Base-by-base conservation (phyloP, 2,329 filamentous ascomycete genomes). In the Penicillium digitatum region DNA sequence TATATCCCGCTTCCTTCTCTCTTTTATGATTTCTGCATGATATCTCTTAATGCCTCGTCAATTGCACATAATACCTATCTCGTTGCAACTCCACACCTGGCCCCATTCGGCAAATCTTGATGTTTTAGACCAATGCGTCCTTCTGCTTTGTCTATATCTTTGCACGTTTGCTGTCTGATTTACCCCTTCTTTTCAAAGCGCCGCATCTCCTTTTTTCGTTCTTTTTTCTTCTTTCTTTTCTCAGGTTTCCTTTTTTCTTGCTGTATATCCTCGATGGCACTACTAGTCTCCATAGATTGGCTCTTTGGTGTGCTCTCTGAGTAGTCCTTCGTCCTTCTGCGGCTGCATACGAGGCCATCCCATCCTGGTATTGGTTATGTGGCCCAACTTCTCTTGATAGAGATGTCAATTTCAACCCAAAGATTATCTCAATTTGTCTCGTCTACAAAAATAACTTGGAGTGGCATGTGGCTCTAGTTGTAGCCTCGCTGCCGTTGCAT, bases 41-140 rank as follows among this genome's bases (percentile, higher is more conserved):
- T 37, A 42, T 57, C 35, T 54, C 39, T 48, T 56, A 48, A 49
- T 34, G 37, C 43, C 46, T 45, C 46, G 40, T 43, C 55, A 45
- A 52, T 56, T 63, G 64, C 62, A 64, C 61, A 65, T 65, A 65
- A 64, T 64, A 60, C 52, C 54, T 56, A 54, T 34, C 18, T 42
- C 50, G 38, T 55, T 59, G 51, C 56, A 56, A 51, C 55, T 49
- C 40, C 38, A 48, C 55, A 39, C 45, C 49, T 43, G 52, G 46
- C 49, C 27, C 43, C 29, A 35, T 52, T 48, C 14, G 34, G 37
- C 54, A 49, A 45, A 54, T 54, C 60, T 63, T 63, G 60, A 64
- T 60, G 56, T 47, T 46, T 45, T 45, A 32, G 27, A 22, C 26
- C 35, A 29, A 29, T 34, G 35, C 44, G 43, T 29, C 32, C 27